Percentiles rank a stretch among this genome's conserved stretches.
Evolutionary conservation across 2,329 filamentous ascomycete genomes (phyloP).

Genomic region (Fonsecaea monophora): DNA sequence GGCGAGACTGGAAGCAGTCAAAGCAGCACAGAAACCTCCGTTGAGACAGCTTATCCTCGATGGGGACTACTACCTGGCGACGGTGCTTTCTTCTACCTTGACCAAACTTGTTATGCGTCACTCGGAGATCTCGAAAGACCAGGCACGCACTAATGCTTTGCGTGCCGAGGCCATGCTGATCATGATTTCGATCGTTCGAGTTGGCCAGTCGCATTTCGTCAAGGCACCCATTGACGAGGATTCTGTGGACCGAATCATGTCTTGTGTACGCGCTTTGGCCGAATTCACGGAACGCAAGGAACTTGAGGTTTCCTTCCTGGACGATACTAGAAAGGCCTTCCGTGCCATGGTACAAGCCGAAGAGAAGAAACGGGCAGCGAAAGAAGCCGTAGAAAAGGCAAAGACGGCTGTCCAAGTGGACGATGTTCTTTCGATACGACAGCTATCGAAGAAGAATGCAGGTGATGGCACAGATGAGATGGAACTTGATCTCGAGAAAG

Average conservation of each 20-base stretch:
- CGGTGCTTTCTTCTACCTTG: conserved; percentile 92
- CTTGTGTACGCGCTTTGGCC: conserved; percentile 87
- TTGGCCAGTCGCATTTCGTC: conserved; percentile 98
- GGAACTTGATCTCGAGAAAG: conserved; percentile 88
- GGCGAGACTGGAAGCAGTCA: conserved; percentile 92
- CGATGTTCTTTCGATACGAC: conserved; percentile 89
- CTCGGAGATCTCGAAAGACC: conserved; percentile 86
- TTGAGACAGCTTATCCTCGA: conserved; percentile 94
- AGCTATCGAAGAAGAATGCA: conserved; percentile 89
- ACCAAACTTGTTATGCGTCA: conserved; percentile 99
- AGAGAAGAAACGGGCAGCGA: conserved; percentile 95
- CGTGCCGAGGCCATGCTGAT: conserved; percentile 98
- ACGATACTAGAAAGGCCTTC: conserved; percentile 95
- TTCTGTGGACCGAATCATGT: conserved; percentile 98
- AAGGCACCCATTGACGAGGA: conserved; percentile 98
- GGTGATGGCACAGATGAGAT: conserved; percentile 83
- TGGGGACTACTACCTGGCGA: conserved; percentile 94
- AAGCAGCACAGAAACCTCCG: conserved; percentile 94
- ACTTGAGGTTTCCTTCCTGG: conserved; percentile 87
- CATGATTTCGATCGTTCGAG: conserved; percentile 98
- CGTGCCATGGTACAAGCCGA: conserved; percentile 95
- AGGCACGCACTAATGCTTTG: conserved; percentile 87
- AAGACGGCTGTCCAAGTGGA: conserved; percentile 95
- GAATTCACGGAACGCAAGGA: conserved; percentile 91
- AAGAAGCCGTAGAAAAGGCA: conserved; percentile 89